These are phyloP conservation scores for Colletotrichum shisoi DNA, from an alignment of 2,329 filamentous ascomycete genomes.

Conservation along the genomic window DNA sequence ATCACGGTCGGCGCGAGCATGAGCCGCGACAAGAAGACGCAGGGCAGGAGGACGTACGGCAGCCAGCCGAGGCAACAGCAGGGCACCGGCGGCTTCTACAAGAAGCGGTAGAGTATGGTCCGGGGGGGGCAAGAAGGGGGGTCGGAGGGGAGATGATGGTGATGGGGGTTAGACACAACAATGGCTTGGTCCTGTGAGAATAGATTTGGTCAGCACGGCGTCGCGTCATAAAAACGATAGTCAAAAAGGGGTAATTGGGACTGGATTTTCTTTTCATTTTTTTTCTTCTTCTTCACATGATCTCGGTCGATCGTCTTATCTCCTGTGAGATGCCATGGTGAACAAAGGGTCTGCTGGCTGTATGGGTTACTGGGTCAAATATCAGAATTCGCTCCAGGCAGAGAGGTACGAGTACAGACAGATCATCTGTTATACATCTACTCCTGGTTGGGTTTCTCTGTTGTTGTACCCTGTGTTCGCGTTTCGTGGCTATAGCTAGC, in stretches of 20 bases:
- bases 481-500: too few species aligned
- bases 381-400: too few species aligned
- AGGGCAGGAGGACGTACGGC: constrained; percentile 74
- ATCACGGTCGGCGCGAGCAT: constrained; percentile 83
- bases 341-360: background rate
- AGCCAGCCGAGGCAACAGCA: constrained; percentile 73
- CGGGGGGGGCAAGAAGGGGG: background rate
- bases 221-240: constrained; percentile 28
- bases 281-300: background rate
- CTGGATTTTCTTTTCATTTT: background rate
- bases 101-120: constrained; percentile 44
- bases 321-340: background rate
- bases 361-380: too few species aligned
- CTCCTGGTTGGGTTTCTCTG: too few species aligned
- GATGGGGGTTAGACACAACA: background rate
- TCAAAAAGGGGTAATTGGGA: constrained; percentile 33
- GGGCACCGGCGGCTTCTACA: constrained; percentile 43
- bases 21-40: constrained; percentile 73
- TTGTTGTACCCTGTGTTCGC: too few species aligned
- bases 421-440: too few species aligned
- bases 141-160: background rate
- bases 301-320: background rate
- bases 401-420: too few species aligned
- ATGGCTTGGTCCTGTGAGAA: constrained; percentile 14
- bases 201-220: constrained; percentile 30